Conservation (phyloP, 2,329 filamentous ascomycete species). For the Diaporthe destruens region DNA sequence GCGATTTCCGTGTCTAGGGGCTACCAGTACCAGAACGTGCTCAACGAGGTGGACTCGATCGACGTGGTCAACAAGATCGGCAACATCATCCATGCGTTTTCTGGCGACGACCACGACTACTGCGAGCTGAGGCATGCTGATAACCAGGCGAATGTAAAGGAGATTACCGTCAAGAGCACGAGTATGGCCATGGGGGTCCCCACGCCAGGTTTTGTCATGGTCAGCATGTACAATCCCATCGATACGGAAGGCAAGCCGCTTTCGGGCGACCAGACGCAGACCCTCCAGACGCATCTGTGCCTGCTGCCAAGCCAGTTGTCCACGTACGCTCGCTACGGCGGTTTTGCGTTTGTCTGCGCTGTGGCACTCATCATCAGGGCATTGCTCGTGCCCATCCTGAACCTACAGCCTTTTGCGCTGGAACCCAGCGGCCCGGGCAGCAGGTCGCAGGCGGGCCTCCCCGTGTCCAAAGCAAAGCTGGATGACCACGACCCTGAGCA, state of each 20-base stretch:
- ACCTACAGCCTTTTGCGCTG: slow-evolving; percentile 66
- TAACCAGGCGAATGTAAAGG: slow-evolving; percentile 73
- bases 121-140: slow-evolving; percentile 87
- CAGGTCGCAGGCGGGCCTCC: slow-evolving; percentile 50
- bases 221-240: slow-evolving; percentile 93
- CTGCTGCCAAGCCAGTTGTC: slow-evolving; percentile 88
- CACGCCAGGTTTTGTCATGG: slow-evolving; percentile 86
- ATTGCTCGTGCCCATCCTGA: slow-evolving; percentile 67
- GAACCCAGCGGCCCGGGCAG: slow-evolving; percentile 50
- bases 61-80: slow-evolving; percentile 83
- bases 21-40: slow-evolving; percentile 97
- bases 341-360: slow-evolving; percentile 68
- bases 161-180: slow-evolving; percentile 96
- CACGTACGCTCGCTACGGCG: slow-evolving; percentile 84
- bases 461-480: slow-evolving; percentile 66
- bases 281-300: slow-evolving; percentile 90
- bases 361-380: slow-evolving; percentile 65
- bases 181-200: slow-evolving; percentile 97
- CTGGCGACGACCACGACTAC: slow-evolving; percentile 98
- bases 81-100: slow-evolving; percentile 88
- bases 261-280: slow-evolving; percentile 60
- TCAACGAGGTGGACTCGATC: slow-evolving; percentile 80
- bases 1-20: slow-evolving; percentile 82
- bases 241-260: slow-evolving; percentile 68
- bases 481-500: slow-evolving; percentile 59